Base-by-base conservation (phyloP, 495 filamentous ascomycete species). In the Hypoxylon rickii region DNA sequence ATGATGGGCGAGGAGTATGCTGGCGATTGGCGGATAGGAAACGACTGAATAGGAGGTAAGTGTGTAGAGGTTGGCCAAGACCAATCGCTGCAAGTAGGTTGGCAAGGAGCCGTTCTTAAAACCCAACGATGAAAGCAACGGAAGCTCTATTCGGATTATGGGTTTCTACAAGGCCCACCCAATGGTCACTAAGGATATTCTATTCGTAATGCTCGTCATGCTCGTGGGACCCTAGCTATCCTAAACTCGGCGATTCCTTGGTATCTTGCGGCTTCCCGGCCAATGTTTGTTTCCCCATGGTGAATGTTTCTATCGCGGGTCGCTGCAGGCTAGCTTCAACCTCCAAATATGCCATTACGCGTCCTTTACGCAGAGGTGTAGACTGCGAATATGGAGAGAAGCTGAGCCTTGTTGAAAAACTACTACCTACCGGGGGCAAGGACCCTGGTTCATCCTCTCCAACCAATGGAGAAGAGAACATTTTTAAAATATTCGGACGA, bases 1-100 rank as follows among this genome's bases (percentile, higher is more conserved):
- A 70, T 70, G 29, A 19, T 69, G 58, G 45, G n/a, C n/a, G n/a
- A 50, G 13, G 42, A 24, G 17, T 52, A 37, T 53, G 22, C 32
- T 32, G 40, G 38, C 37, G 39, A 42, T 15, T 19, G 47, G 31
- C 21, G 3, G 6, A 24, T 42, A 15, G 12, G 26, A 36, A 51
- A 41, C 48, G 48, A 51, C 26, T 24, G 38, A 8, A 51, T 21
- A 31, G 46, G 20, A 13, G 36, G 18, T 37, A 19, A 19, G 29
- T 44, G 40, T 21, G 20, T 51, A 13, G 39, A 16, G 8, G 47
- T 3, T 38, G 34, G 34, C n/a, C n/a, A n/a, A n/a, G n/a, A n/a
- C n/a, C n/a, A n/a, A n/a, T n/a, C n/a, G 8, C 18, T 38, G 34
- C 13, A 7, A 11, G 26, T 3, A 12, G 20, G 26, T 54, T n/a